Base-by-base conservation (phyloP, 2,329 filamentous ascomycete species). In the Ophiocordyceps camponoti-leonardi region DNA sequence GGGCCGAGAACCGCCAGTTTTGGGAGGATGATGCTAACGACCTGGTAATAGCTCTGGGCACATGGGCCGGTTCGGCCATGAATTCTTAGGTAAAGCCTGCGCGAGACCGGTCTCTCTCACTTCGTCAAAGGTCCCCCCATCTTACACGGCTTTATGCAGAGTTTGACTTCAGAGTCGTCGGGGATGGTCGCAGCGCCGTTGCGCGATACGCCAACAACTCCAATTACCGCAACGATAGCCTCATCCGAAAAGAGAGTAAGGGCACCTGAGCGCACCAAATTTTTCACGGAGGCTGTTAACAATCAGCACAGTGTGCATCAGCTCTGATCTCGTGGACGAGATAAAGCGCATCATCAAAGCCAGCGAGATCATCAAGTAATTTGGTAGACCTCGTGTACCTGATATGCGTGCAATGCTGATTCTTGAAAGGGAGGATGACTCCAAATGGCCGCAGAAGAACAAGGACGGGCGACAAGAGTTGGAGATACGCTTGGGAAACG, bases 201-300 rank as follows among this genome's bases (percentile, higher is more conserved):
- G 87, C 90, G 30, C 81, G 92, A 65, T 98, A 98, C 67, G 92
- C 92, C 52, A 98, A 98, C 73, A 98, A 98, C 66, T 96, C 90
- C 47, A 98, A 98, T 67, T 98, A 98, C 68, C 81, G 92, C 58
- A 98, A 98, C 66, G 92, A 98, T 62, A 95, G 88, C 51, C 70
- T 98, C 54, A 98, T 98, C 60, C 83, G 92, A 52, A 98, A 98
- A 88, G 92, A 98, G 71, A 98, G 92, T 95, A 71, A 55, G 87
- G 18, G 11, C 6, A 14, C 18, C 14, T 16, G n/a, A 37, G 2
- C 8, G 6, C 30, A 16, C 19, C 6, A 10, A 22, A n/a, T n/a
- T n/a, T n/a, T 12, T 20, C 19, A 28, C n/a, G 31, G 19, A 33
- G 19, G n/a, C 41, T 43, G 18, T 23, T 23, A n/a, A 28, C 7